These are phyloP conservation scores for Neocatenulostroma microsporum DNA, from an alignment of 2,329 filamentous ascomycete species.

Conservation along the genomic window DNA sequence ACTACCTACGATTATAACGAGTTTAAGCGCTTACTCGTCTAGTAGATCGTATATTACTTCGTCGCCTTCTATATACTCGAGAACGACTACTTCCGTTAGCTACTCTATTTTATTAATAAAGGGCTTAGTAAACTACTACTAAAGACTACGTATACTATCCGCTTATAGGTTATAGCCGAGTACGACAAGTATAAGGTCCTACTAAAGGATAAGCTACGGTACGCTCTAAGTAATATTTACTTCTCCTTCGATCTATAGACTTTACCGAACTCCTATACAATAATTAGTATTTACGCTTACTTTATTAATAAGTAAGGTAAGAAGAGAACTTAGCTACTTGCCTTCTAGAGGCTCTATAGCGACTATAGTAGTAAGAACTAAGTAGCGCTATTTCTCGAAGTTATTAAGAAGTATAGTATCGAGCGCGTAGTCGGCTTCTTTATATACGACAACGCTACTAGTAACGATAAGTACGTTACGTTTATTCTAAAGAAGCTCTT, in stretches of 20 bases:
- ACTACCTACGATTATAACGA: slow-evolving; percentile 1
- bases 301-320: slow-evolving; percentile 2
- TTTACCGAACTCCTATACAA: slow-evolving; percentile 4
- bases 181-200: slow-evolving; percentile 4
- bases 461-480: slow-evolving; percentile 3
- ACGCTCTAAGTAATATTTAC: slow-evolving; percentile 5
- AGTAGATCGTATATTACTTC: slow-evolving; percentile 8
- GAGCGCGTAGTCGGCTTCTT: slow-evolving; percentile 2
- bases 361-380: slow-evolving; percentile 3
- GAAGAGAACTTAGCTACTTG: slow-evolving; percentile 2
- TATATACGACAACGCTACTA: slow-evolving; percentile 4
- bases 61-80: slow-evolving; percentile 8
- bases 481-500: slow-evolving; percentile 5
- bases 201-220: neutral
- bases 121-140: slow-evolving; percentile 4
- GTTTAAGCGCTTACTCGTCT: slow-evolving; percentile 7
- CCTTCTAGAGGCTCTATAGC: slow-evolving; percentile 4
- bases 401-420: slow-evolving; percentile 5
- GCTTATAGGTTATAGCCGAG: slow-evolving; percentile 5
- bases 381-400: neutral
- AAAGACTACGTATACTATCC: slow-evolving; percentile 1
- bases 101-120: slow-evolving; percentile 3
- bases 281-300: slow-evolving; percentile 4
- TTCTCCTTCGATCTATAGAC: slow-evolving; percentile 5
- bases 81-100: slow-evolving; percentile 7